Conservation (phyloP, 805 yeast genomes). For the Ascoidea tarda region DNA sequence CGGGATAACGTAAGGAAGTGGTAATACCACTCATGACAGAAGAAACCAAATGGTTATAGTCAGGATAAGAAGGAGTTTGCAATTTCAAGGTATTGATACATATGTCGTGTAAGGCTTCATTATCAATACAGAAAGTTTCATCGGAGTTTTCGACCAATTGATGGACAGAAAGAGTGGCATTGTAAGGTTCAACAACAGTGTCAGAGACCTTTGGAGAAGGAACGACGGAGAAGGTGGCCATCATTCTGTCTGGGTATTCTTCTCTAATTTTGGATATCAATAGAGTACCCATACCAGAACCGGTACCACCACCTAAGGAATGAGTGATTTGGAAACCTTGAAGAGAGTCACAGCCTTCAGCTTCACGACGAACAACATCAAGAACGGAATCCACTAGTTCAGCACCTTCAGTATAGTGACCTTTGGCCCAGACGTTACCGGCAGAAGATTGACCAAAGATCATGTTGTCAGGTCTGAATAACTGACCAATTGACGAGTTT, state of each 20-base stretch:
- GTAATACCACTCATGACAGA: slow-evolving; percentile 94
- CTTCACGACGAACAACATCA: slow-evolving; percentile 87
- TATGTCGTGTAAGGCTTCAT: slow-evolving; percentile 84
- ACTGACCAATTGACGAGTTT: slow-evolving; percentile 65
- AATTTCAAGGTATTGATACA: slow-evolving; percentile 78
- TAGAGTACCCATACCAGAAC: slow-evolving; percentile 92
- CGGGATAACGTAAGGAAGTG: slow-evolving; percentile 87
- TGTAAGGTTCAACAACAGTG: slow-evolving; percentile 91
- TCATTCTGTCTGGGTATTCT: slow-evolving; percentile 91
- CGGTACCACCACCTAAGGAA: slow-evolving; percentile 86
- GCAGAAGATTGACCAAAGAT: slow-evolving; percentile 87
- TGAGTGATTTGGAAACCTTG: slow-evolving; percentile 91
- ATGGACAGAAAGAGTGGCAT: slow-evolving; percentile 81
- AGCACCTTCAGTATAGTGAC: slow-evolving; percentile 94
- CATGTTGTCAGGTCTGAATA: slow-evolving; percentile 86
- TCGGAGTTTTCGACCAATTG: slow-evolving; percentile 85
- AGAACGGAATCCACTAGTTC: slow-evolving; percentile 82
- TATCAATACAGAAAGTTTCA: slow-evolving; percentile 91
- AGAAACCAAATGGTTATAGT: slow-evolving; percentile 72
- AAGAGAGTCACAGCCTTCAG: slow-evolving; percentile 82
- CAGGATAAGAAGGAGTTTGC: slow-evolving; percentile 63
- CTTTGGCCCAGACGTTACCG: slow-evolving; percentile 96
- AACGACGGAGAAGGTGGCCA: slow-evolving; percentile 88
- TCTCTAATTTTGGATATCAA: slow-evolving; percentile 77
- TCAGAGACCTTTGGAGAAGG: slow-evolving; percentile 88